Conservation (phyloP, 2,329 filamentous ascomycete genomes). For the Pestalotiopsis sp. region DNA sequence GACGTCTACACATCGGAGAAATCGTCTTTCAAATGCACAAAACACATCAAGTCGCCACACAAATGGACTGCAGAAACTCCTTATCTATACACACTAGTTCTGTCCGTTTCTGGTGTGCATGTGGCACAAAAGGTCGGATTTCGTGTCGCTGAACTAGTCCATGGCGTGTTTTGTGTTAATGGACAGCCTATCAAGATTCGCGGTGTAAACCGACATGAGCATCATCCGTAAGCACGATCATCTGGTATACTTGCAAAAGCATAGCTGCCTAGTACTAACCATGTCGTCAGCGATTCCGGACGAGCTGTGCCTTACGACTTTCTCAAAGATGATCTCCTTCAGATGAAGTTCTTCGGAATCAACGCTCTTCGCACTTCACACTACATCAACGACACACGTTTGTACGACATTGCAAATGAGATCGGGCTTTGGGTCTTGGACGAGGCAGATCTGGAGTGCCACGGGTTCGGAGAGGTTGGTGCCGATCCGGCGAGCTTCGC, state of each 20-base stretch:
- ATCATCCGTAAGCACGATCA: slow-evolving; percentile 50
- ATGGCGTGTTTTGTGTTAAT: slow-evolving; percentile 66
- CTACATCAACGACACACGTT: slow-evolving; percentile 61
- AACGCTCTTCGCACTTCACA: slow-evolving; percentile 72
- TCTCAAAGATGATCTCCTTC: slow-evolving; percentile 62
- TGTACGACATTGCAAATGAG: slow-evolving; percentile 66
- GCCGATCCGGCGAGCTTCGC: slow-evolving; percentile 51
- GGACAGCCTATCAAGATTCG: slow-evolving; percentile 66
- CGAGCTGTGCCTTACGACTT: slow-evolving; percentile 63
- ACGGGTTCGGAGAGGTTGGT: slow-evolving; percentile 49
- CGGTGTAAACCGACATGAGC: slow-evolving; percentile 73
- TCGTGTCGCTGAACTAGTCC: slow-evolving; percentile 61
- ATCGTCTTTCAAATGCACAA: slow-evolving; percentile 43
- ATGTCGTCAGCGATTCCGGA: slow-evolving; percentile 44
- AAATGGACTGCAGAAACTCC: slow-evolving; percentile 75
- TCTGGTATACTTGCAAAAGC: neutral
- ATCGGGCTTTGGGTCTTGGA: slow-evolving; percentile 67
- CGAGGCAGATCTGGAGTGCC: slow-evolving; percentile 58
- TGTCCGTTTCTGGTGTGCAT: slow-evolving; percentile 38
- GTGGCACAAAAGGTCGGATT: slow-evolving; percentile 65
- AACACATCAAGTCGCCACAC: slow-evolving; percentile 48
- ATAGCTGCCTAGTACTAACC: neutral
- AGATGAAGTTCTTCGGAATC: slow-evolving; percentile 71
- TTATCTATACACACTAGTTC: slow-evolving; percentile 56
- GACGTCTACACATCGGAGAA: slow-evolving; percentile 25